Evolutionary conservation across 2,329 filamentous ascomycete genomes (phyloP).

Genomic region (Exophiala mesophila): DNA sequence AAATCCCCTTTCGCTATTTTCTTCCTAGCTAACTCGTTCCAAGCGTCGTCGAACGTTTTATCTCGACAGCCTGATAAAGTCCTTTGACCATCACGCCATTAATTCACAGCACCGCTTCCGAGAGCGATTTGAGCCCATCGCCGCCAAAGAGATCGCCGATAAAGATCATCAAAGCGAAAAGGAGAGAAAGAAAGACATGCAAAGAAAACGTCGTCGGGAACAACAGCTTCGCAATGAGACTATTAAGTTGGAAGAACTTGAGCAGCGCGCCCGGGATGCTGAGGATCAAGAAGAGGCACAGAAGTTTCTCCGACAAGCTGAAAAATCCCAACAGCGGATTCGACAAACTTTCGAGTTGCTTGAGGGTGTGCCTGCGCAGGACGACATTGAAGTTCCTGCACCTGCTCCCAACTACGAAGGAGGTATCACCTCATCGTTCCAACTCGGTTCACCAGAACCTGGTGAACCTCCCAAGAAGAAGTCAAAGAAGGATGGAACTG

Average conservation of each 20-base stretch:
- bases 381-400: conserved; percentile 70
- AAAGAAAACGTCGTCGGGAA: conserved; percentile 89
- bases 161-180: conserved; percentile 92
- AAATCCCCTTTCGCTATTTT: neutral
- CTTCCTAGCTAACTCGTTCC: conserved; percentile 20
- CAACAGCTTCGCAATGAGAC: conserved; percentile 87
- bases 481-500: conserved; percentile 46
- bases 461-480: conserved; percentile 48
- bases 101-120: conserved; percentile 72
- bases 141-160: conserved; percentile 79
- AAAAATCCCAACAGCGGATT: conserved; percentile 87
- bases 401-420: conserved; percentile 78
- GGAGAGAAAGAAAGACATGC: conserved; percentile 99
- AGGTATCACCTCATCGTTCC: conserved; percentile 79
- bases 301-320: conserved; percentile 77
- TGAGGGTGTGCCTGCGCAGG: conserved; percentile 62
- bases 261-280: conserved; percentile 71
- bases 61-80: conserved; percentile 51
- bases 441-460: conserved; percentile 54
- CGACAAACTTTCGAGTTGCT: conserved; percentile 83
- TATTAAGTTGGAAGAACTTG: conserved; percentile 74
- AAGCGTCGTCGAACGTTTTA: conserved; percentile 57
- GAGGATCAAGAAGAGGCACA: conserved; percentile 77
- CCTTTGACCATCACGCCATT: conserved; percentile 63
- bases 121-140: conserved; percentile 70